Evolutionary conservation across 345 rosid species (phyloP), one percentile per base, ranked within the genome.

Genomic region (Lepidium didymum): DNA sequence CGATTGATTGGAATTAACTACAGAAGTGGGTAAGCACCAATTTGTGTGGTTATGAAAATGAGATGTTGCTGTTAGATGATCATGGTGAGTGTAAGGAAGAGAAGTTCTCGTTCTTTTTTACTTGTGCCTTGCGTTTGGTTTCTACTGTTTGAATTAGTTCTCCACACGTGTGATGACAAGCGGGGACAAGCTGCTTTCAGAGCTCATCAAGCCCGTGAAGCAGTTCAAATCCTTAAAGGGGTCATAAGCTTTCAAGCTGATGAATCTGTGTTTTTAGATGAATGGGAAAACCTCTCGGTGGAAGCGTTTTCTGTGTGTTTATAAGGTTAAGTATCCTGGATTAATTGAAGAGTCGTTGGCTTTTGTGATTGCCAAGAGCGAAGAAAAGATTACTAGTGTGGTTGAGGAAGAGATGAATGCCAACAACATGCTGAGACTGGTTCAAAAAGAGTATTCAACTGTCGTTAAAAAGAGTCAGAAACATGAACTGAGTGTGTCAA

Each of bases 331-430:
- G 73, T 94, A 97, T 76, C 96, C 87, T 82, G 77, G 85, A 77
- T 89, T 91, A 62, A 94, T 94, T 0, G 99, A 87, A 59, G 27
- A 2, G 3, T 23, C 27, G 3, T 23, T 2, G 27, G 2, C 27
- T 83, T 86, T 65, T 89, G 96, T 62, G 92, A 91, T 77, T 76
- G 69, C 76, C 59, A 87, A 79, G 85, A 94, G 97, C 56, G 97
- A 94, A 75, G 81, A 69, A 51, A 94, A 86, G 88, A 94, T 94
- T 75, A 91, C 92, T 53, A 82, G 79, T 68, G 99, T 88, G 74
- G 99, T 91, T 77, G 99, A 94, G 83, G 88, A 81, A 80, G 97
- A 91, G 86, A 91, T 91, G 99, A 91, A 90, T 66, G 96, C 91
- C 50, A 94, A 83, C 79, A 97, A 94, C 92, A 90, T 94, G 99